These are phyloP conservation scores for Monosporozyma solicola DNA, from an alignment of 805 yeast genomes.

Conservation along the genomic window DNA sequence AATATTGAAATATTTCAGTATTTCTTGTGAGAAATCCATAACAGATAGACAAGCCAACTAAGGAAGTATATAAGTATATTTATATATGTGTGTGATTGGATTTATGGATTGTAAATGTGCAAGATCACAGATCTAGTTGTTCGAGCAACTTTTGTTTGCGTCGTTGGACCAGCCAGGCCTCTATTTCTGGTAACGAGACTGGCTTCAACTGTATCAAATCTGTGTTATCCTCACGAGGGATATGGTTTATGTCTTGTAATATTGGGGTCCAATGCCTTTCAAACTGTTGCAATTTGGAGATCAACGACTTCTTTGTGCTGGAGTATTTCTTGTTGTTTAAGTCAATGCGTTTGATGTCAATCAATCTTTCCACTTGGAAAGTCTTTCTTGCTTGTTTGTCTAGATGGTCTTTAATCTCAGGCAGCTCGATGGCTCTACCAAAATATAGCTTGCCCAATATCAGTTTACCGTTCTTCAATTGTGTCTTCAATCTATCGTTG, in stretches of 20 bases:
- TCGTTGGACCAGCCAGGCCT: slow-evolving; percentile 37
- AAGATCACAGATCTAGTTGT: slow-evolving; percentile 6
- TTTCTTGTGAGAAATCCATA: not conserved
- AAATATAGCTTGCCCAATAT: slow-evolving; percentile 60
- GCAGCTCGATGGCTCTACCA: slow-evolving; percentile 75
- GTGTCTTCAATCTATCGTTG: slow-evolving; percentile 6
- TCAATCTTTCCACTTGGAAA: not conserved
- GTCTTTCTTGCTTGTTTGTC: slow-evolving; percentile 13
- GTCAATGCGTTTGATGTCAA: not conserved
- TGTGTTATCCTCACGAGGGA: not conserved
- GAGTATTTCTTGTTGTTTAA: not conserved
- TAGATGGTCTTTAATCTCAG: slow-evolving; percentile 52
- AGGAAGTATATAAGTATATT: too few relatives aligned
- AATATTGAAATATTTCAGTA: not conserved
- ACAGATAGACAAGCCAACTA: too few relatives aligned
- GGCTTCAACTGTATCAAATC: slow-evolving; percentile 21
- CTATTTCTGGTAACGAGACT: slow-evolving; percentile 32
- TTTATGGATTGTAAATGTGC: too few relatives aligned
- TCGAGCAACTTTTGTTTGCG: slow-evolving; percentile 37
- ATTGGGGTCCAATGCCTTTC: slow-evolving; percentile 11
- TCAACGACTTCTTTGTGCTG: not conserved
- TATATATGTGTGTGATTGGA: not conserved
- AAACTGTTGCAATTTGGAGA: slow-evolving; percentile 4
- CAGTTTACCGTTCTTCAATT: slow-evolving; percentile 16
- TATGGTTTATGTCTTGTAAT: slow-evolving; percentile 5